Percentiles rank a stretch among this genome's conserved stretches.
phyloP scores from a whole-genome alignment of 2,329 filamentous ascomycete genomes.

The Exophiala oligosperma region DNA sequence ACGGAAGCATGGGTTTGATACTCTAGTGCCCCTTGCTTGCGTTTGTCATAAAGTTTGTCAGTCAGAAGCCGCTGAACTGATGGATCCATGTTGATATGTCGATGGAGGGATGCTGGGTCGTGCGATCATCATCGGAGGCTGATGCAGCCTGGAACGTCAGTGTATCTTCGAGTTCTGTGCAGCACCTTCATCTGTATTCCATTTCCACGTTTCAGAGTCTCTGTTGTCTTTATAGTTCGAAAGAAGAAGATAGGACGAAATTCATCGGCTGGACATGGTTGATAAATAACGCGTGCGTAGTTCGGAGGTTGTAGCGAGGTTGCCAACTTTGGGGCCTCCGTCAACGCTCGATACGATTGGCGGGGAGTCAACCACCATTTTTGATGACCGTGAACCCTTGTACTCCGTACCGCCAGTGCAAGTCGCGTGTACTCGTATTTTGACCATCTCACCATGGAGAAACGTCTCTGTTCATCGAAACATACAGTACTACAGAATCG shows the following conservation, averaged over 20 bases:
- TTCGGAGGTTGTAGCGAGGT: neutral
- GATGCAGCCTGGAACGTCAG: neutral
- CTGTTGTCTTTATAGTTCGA: no score
- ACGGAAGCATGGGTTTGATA: conserved; percentile 43
- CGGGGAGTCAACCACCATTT: neutral
- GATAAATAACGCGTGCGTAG: neutral
- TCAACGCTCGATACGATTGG: neutral
- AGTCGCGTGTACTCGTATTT: no score
- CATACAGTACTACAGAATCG: no score
- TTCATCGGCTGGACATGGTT: neutral
- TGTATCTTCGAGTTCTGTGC: neutral
- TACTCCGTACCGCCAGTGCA: no score
- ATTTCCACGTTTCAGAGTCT: neutral
- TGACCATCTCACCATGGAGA: no score
- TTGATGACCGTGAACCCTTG: neutral
- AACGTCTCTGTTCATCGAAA: no score
- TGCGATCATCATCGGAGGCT: conserved; percentile 19
- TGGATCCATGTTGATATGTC: conserved; percentile 67
- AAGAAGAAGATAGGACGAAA: no score
- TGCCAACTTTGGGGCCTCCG: neutral
- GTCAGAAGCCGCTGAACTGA: conserved; percentile 88
- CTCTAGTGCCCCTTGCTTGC: conserved; percentile 95
- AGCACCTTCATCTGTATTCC: neutral
- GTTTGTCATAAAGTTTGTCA: conserved; percentile 98
- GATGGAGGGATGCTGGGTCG: conserved; percentile 3